Percentiles rank a stretch among this genome's conserved stretches.
Evolutionary conservation across 306 rosid genomes (phyloP).

Genomic region (Canavalia ensiformis): DNA sequence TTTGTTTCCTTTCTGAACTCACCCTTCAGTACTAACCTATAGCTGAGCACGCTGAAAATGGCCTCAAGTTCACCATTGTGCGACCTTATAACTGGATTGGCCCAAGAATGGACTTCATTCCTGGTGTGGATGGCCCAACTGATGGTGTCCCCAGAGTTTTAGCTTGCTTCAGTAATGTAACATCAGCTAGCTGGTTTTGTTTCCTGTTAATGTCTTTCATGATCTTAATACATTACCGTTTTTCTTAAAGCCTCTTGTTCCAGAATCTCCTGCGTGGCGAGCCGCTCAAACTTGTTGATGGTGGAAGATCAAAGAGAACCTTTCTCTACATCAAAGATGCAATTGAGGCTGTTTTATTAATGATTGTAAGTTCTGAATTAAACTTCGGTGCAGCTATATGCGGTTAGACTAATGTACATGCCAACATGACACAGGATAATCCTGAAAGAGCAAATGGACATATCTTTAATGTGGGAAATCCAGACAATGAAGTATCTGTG

Average conservation of each 20-base stretch:
- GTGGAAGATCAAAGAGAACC: conserved; percentile 84
- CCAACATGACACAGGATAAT: conserved; percentile 70
- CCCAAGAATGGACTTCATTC: conserved; percentile 97
- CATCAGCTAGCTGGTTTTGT: conserved; percentile 21
- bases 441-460: conserved; percentile 84
- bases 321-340: conserved; percentile 84
- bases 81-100: conserved; percentile 94
- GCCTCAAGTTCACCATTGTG: conserved; percentile 79
- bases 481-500: conserved; percentile 84
- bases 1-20: conserved; percentile 22
- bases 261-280: conserved; percentile 90
- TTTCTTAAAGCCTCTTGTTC: conserved; percentile 47
- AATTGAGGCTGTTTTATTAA: conserved; percentile 81
- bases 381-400: neutral
- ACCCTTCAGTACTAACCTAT: conserved; percentile 38
- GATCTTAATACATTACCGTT: neutral
- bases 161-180: conserved; percentile 89
- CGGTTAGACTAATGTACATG: conserved; percentile 35
- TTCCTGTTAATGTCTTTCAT: conserved; percentile 17
- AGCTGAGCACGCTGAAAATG: conserved; percentile 91
- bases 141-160: conserved; percentile 93
- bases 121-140: conserved; percentile 90
- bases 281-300: conserved; percentile 93
- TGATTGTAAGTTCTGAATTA: conserved; percentile 69
- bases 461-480: conserved; percentile 88